Conservation (phyloP, 768 basidiomycete genomes). For the Hericium erinaceus region DNA sequence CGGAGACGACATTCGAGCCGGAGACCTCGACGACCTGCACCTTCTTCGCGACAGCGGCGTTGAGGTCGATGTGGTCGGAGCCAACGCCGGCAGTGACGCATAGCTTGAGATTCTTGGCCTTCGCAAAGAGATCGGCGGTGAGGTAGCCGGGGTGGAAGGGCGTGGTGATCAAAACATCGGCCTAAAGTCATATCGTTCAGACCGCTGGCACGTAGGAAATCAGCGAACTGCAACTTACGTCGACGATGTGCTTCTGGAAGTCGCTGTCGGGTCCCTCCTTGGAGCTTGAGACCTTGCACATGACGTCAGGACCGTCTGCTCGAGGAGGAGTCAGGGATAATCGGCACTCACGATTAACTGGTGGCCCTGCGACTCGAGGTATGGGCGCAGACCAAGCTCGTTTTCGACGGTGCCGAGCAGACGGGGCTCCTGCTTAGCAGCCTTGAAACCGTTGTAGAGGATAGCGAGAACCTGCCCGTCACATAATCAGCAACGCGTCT, state of each 20-base stretch:
- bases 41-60: conserved; percentile 66
- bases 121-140: conserved; percentile 13
- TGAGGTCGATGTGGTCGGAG: conserved; percentile 77
- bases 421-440: conserved; percentile 20
- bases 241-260: conserved; percentile 53
- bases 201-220: neutral
- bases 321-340: neutral
- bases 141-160: conserved; percentile 24
- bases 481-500: neutral
- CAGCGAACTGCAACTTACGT: conserved; percentile 38
- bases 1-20: conserved; percentile 35
- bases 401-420: conserved; percentile 29
- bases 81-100: conserved; percentile 83
- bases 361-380: conserved; percentile 28
- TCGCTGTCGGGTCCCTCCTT: conserved; percentile 64
- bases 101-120: conserved; percentile 77
- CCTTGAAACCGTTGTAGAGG: conserved; percentile 40
- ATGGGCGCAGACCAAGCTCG: conserved; percentile 28
- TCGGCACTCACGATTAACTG: conserved; percentile 43
- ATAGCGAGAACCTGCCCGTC: conserved; percentile 14
- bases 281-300: conserved; percentile 56
- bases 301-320: neutral
- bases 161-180: conserved; percentile 18
- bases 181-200: neutral
- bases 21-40: conserved; percentile 67